phyloP scores from a whole-genome alignment of 306 rosid genomes.

The Acacia melanoxylon region DNA sequence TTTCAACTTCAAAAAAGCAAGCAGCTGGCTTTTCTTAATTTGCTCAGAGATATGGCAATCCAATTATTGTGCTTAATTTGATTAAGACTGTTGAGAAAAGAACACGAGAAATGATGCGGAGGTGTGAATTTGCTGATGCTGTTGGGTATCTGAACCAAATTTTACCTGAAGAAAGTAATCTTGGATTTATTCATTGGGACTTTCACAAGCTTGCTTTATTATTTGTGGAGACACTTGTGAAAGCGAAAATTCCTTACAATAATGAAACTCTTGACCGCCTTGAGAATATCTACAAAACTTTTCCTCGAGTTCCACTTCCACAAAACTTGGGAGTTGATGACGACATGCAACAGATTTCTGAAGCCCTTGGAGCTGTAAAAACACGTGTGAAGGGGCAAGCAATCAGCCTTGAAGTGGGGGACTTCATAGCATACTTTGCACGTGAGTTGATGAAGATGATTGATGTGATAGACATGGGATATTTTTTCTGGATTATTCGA shows the following conservation, averaged over 20 bases:
- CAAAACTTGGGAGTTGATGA: slow-evolving; percentile 74
- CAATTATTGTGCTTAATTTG: slow-evolving; percentile 88
- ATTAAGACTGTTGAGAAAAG: slow-evolving; percentile 98
- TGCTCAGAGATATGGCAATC: slow-evolving; percentile 88
- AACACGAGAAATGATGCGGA: slow-evolving; percentile 98
- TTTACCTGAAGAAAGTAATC: slow-evolving; percentile 74
- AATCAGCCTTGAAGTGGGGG: slow-evolving; percentile 62
- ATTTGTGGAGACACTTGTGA: slow-evolving; percentile 83
- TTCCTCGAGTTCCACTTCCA: slow-evolving; percentile 75
- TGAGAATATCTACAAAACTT: slow-evolving; percentile 64
- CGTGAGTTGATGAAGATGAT: slow-evolving; percentile 68
- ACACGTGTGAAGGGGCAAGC: slow-evolving; percentile 85
- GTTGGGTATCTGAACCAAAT: slow-evolving; percentile 95
- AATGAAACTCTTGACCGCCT: slow-evolving; percentile 63
- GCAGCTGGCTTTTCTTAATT: slow-evolving; percentile 54
- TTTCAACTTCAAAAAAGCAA: slow-evolving; percentile 76
- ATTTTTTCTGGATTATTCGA: slow-evolving; percentile 72
- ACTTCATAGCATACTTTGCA: slow-evolving; percentile 62
- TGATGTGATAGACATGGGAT: slow-evolving; percentile 56
- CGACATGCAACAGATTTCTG: slow-evolving; percentile 79
- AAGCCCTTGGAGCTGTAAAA: slow-evolving; percentile 80
- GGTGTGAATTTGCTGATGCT: slow-evolving; percentile 94
- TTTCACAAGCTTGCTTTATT: slow-evolving; percentile 93
- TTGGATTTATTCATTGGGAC: slow-evolving; percentile 95
- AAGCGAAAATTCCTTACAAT: slow-evolving; percentile 71